Conservation (phyloP, 73 alveolate species). For the Symbiodinium natans region DNA sequence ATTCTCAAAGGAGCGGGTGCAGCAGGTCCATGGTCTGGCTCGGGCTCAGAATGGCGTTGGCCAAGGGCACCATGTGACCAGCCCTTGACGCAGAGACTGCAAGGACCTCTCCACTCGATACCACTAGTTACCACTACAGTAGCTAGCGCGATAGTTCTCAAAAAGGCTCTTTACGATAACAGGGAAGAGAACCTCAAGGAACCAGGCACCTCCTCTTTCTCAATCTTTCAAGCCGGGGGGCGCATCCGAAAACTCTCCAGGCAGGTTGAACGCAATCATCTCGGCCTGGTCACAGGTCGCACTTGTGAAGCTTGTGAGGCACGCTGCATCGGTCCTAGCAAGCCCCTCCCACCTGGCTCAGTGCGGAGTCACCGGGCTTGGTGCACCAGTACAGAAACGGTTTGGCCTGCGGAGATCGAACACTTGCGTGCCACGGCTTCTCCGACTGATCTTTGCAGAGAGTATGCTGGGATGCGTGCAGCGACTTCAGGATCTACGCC, state of each 20-base stretch:
- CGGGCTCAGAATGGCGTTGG: neutral
- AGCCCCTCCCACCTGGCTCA: constrained; percentile 39
- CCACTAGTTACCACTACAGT: neutral
- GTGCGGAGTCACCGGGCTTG: constrained; percentile 3
- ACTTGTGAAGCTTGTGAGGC: no score
- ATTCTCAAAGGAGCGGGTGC: constrained; percentile 35
- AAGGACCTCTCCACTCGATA: neutral
- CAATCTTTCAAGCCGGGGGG: neutral
- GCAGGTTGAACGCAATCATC: neutral
- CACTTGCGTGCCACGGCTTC: neutral
- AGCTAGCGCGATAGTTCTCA: neutral
- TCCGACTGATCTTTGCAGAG: no score
- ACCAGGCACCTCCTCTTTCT: neutral
- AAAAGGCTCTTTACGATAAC: neutral
- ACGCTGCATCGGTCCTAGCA: no score
- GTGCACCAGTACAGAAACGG: constrained; percentile 84
- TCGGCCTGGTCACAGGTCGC: constrained; percentile 13
- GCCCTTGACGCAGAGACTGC: neutral
- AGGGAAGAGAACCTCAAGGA: no score
- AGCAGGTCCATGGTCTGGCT: constrained; percentile 34
- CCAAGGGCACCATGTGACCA: constrained; percentile 19
- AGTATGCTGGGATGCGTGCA: neutral
- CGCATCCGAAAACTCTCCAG: neutral
- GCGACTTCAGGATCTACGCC: constrained; percentile 45
- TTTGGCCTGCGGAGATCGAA: constrained; percentile 21